These are phyloP conservation scores for Tetrahymena elliotti DNA, from an alignment of 73 alveolate species.

Conservation along the genomic window DNA sequence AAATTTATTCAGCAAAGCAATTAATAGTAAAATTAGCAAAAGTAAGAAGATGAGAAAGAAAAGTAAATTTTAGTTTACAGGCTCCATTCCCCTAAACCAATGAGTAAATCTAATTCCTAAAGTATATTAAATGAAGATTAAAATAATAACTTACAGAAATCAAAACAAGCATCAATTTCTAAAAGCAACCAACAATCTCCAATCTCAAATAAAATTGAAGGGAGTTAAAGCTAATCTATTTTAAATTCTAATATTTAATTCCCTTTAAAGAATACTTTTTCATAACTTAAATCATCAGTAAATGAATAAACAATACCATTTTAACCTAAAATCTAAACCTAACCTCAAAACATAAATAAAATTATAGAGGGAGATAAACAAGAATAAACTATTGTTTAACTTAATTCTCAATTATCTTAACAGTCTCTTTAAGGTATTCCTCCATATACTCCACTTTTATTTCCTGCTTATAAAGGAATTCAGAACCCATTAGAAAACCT, in stretches of 20 bases:
- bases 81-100: neutral
- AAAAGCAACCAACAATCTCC: neutral
- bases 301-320: neutral
- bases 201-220: neutral
- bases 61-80: neutral
- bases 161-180: neutral
- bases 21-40: neutral
- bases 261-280: neutral
- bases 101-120: neutral
- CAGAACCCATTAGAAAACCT: neutral
- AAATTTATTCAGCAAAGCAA: neutral
- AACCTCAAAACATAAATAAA: neutral
- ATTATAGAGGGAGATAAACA: neutral
- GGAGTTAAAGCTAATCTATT: neutral
- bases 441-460: neutral
- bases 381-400: neutral
- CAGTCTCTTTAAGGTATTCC: neutral
- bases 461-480: neutral
- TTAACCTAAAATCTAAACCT: neutral
- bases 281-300: neutral
- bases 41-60: neutral
- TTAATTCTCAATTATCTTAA: neutral
- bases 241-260: too few relatives aligned
- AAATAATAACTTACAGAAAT: neutral
- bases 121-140: neutral